phyloP scores from a whole-genome alignment of 2,329 filamentous ascomycete genomes.

The Alternaria postmessia region DNA sequence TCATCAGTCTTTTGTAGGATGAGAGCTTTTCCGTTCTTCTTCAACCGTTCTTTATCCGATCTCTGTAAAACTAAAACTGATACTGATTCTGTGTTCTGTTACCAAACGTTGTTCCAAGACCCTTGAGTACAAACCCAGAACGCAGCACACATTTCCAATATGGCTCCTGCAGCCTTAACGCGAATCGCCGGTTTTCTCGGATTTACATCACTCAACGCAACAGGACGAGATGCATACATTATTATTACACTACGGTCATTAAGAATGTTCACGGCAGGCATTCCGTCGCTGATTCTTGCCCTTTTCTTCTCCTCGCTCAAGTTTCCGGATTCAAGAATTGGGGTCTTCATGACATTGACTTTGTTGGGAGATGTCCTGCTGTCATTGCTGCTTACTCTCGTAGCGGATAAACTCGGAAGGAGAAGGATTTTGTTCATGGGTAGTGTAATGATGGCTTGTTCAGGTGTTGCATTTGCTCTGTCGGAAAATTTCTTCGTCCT shows the following conservation, averaged over 20 bases:
- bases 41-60: constrained; percentile 15
- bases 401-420: constrained; percentile 50
- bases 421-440: constrained; percentile 48
- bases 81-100: background rate
- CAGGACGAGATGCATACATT: constrained; percentile 49
- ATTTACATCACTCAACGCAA: constrained; percentile 41
- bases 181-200: constrained; percentile 43
- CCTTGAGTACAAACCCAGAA: background rate
- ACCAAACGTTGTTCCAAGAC: background rate
- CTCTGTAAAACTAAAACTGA: background rate
- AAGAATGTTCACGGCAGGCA: constrained; percentile 49
- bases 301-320: constrained; percentile 49
- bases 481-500: constrained; percentile 50
- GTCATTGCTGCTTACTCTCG: constrained; percentile 48
- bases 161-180: constrained; percentile 29
- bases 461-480: constrained; percentile 47
- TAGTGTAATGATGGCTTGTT: constrained; percentile 47
- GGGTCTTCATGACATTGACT: constrained; percentile 53
- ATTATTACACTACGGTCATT: constrained; percentile 53
- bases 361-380: constrained; percentile 51
- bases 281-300: constrained; percentile 49
- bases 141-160: constrained; percentile 10
- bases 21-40: constrained; percentile 13
- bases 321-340: constrained; percentile 48
- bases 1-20: constrained; percentile 14